These are phyloP conservation scores for Syzygium syzygioides DNA, from an alignment of 441 rosid species.

Conservation along the genomic window DNA sequence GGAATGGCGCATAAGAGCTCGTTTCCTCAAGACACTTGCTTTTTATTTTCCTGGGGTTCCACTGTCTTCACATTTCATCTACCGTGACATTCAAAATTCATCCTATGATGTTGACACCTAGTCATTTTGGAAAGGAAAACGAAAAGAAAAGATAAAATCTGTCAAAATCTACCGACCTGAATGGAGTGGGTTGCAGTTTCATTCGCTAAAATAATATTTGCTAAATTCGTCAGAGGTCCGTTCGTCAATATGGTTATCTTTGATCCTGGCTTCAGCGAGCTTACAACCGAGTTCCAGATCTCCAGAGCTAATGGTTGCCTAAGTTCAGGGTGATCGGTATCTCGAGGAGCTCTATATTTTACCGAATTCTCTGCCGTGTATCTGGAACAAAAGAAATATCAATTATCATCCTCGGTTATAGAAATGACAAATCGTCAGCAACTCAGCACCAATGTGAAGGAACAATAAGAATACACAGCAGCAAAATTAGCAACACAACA, in stretches of 20 bases:
- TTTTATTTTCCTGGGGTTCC: not conserved
- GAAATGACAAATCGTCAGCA: not conserved
- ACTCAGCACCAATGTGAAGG: not conserved
- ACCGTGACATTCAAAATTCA: not conserved
- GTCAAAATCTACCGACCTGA: slow-evolving; percentile 33
- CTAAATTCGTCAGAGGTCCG: slow-evolving; percentile 85
- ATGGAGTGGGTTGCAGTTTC: slow-evolving; percentile 34
- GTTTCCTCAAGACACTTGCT: not conserved
- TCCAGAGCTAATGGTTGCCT: slow-evolving; percentile 74
- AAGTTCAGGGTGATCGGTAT: slow-evolving; percentile 64
- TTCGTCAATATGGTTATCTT: slow-evolving; percentile 63
- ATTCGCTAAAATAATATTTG: slow-evolving; percentile 40
- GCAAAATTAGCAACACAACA: not conserved
- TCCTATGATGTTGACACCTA: not conserved
- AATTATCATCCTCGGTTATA: not conserved
- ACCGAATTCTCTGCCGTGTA: slow-evolving; percentile 71
- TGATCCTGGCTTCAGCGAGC: slow-evolving; percentile 31
- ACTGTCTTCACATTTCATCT: not conserved
- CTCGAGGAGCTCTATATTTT: slow-evolving; percentile 53
- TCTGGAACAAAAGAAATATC: slow-evolving; percentile 17
- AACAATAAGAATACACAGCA: not conserved
- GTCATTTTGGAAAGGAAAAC: not conserved
- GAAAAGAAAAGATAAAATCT: not conserved
- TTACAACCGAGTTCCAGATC: slow-evolving; percentile 49
- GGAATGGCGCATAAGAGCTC: not conserved